Evolutionary conservation across 2,329 filamentous ascomycete genomes (phyloP).

Genomic region (Alternaria postmessia): DNA sequence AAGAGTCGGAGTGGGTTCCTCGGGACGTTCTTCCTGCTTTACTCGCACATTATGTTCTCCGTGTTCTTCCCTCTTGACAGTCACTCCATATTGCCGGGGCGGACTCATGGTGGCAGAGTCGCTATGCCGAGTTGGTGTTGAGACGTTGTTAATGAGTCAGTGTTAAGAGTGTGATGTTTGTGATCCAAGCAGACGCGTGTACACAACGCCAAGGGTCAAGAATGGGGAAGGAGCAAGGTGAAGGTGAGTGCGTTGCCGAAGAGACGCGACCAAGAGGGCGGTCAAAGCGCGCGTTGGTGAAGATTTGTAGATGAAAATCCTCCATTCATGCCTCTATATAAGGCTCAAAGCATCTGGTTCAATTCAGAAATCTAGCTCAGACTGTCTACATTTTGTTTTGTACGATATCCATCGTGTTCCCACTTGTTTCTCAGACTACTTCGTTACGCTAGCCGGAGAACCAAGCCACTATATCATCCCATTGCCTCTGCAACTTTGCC

Average conservation of each 20-base stretch:
- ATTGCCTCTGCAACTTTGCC: not conserved
- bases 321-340: not conserved
- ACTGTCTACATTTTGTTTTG: too few relatives aligned
- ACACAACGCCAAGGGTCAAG: not conserved
- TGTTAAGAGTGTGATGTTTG: not conserved
- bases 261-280: not conserved
- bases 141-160: not conserved
- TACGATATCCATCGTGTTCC: not conserved
- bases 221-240: not conserved
- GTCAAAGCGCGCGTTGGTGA: not conserved
- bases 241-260: not conserved
- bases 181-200: not conserved
- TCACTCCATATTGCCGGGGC: fast-evolving
- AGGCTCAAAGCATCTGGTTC: too few relatives aligned
- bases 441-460: not conserved
- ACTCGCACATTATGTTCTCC: not conserved
- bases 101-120: not conserved
- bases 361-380: fast-evolving
- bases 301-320: not conserved
- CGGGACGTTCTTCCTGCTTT: not conserved
- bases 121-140: not conserved
- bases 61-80: not conserved
- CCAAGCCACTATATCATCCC: not conserved
- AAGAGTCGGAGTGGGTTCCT: not conserved
- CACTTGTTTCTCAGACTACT: not conserved